A percentile compares a stretch with the other conserved stretches of the same genome.
These are phyloP conservation scores for Erythrobasidium hasegawianum DNA, from an alignment of 1,284 basidiomycete genomes.

Conservation along the genomic window DNA sequence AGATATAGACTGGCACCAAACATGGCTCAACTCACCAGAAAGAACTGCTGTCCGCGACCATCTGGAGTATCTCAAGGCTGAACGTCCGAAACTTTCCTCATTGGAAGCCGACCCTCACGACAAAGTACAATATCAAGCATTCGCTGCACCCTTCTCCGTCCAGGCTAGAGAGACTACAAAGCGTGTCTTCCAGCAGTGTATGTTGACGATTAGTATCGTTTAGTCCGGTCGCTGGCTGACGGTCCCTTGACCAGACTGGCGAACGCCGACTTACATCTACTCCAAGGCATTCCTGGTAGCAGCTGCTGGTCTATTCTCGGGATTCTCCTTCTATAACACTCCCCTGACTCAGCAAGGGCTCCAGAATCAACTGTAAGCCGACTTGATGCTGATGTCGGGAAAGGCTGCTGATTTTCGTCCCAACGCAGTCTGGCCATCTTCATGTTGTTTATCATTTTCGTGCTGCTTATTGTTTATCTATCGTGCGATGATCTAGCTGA, in stretches of 20 bases:
- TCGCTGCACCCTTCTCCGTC: slow-evolving; percentile 56
- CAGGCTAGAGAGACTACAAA: slow-evolving; percentile 58
- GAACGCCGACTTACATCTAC: slow-evolving; percentile 47
- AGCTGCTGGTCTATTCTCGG: slow-evolving; percentile 59
- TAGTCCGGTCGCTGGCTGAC: slow-evolving; percentile 51
- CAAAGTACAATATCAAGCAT: slow-evolving; percentile 52
- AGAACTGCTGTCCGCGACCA: slow-evolving; percentile 51
- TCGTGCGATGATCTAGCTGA: background rate
- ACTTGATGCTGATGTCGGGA: too few species aligned
- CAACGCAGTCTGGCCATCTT: slow-evolving; percentile 45
- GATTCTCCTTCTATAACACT: slow-evolving; percentile 62
- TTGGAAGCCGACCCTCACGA: slow-evolving; percentile 29
- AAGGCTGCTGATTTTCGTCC: slow-evolving; percentile 50
- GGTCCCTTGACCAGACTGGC: slow-evolving; percentile 34
- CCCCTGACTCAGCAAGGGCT: slow-evolving; percentile 65
- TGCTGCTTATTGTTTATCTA: slow-evolving; percentile 50
- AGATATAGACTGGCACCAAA: slow-evolving; percentile 70
- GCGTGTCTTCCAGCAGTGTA: slow-evolving; percentile 59
- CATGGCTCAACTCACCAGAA: slow-evolving; percentile 60
- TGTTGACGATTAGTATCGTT: slow-evolving; percentile 69
- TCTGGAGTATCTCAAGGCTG: slow-evolving; percentile 51
- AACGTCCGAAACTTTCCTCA: slow-evolving; percentile 41
- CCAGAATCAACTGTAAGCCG: slow-evolving; percentile 62
- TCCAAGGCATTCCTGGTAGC: slow-evolving; percentile 57
- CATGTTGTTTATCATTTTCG: slow-evolving; percentile 51